Evolutionary conservation across 352 stramenopile genomes (phyloP).

Genomic region (Phytophthora uliginosa): DNA sequence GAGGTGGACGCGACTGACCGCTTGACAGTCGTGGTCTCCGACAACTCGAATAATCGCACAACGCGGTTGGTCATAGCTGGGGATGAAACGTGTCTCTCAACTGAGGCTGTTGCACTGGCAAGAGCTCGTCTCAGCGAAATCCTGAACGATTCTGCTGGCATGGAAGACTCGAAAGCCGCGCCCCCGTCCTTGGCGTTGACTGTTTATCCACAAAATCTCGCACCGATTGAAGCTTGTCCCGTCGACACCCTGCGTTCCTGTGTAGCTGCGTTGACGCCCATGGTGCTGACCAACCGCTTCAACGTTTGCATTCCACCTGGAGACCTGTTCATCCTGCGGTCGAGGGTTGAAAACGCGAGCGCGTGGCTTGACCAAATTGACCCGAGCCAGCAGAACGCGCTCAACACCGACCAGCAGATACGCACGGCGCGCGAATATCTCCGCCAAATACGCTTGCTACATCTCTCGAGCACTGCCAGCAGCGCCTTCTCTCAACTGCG

Average conservation of each 20-base stretch:
- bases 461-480: slow-evolving; percentile 30
- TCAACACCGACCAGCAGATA: slow-evolving; percentile 5
- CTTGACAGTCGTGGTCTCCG: slow-evolving; percentile 34
- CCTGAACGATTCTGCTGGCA: not conserved
- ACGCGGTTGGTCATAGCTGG: slow-evolving; percentile 22
- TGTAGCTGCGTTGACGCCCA: slow-evolving; percentile 19
- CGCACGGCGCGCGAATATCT: slow-evolving; percentile 19
- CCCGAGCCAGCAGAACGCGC: not conserved
- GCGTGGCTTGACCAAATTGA: slow-evolving; percentile 30
- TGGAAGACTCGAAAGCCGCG: not conserved
- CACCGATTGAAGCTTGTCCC: not conserved
- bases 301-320: slow-evolving; percentile 31
- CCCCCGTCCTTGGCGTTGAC: not conserved
- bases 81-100: slow-evolving; percentile 43
- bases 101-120: slow-evolving; percentile 32
- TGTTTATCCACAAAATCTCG: not conserved
- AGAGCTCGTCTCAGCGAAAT: slow-evolving; percentile 20
- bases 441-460: slow-evolving; percentile 26
- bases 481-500: slow-evolving; percentile 30
- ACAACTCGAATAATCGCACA: slow-evolving; percentile 33
- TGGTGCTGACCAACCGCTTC: slow-evolving; percentile 26
- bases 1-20: slow-evolving; percentile 28
- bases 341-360: slow-evolving; percentile 26
- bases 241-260: slow-evolving; percentile 25
- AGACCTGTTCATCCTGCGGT: slow-evolving; percentile 28